A percentile compares a stretch with the other conserved stretches of the same genome.
Conservation (phyloP, 164 flowering plant species). For the Macadamia integrifolia region DNA sequence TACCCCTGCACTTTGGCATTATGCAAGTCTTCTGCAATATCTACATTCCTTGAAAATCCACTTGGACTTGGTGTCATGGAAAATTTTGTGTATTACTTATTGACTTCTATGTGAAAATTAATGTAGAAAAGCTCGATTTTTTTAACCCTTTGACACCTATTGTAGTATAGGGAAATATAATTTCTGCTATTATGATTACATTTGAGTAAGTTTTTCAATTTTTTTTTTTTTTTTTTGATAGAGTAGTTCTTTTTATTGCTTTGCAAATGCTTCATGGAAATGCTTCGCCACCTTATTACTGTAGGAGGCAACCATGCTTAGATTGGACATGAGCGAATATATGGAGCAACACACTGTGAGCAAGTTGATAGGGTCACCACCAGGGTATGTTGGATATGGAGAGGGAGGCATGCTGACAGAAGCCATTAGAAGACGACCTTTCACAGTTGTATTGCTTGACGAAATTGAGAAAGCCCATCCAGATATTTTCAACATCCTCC, state of each 20-base stretch:
- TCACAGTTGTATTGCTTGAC: slow-evolving; percentile 71
- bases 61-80: no score
- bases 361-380: slow-evolving; percentile 86
- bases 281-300: slow-evolving; percentile 3
- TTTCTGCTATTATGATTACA: no score
- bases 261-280: background rate
- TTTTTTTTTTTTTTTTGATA: no score
- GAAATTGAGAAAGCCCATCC: slow-evolving; percentile 97
- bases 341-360: slow-evolving; percentile 89
- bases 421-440: slow-evolving; percentile 79
- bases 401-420: slow-evolving; percentile 85
- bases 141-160: no score
- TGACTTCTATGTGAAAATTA: no score
- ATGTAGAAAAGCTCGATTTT: no score
- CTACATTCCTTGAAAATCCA: no score
- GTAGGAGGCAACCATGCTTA: slow-evolving; percentile 75
- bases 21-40: no score
- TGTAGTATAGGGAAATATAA: no score
- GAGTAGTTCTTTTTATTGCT: background rate
- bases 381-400: slow-evolving; percentile 88
- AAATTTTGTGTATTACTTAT: no score
- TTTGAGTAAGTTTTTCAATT: no score
- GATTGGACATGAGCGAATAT: slow-evolving; percentile 91
- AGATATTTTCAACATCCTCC: slow-evolving; percentile 79
- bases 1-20: no score